These are phyloP conservation scores for Amoebophrya sp. DNA, from an alignment of 169 alveolate genomes.

Conservation along the genomic window DNA sequence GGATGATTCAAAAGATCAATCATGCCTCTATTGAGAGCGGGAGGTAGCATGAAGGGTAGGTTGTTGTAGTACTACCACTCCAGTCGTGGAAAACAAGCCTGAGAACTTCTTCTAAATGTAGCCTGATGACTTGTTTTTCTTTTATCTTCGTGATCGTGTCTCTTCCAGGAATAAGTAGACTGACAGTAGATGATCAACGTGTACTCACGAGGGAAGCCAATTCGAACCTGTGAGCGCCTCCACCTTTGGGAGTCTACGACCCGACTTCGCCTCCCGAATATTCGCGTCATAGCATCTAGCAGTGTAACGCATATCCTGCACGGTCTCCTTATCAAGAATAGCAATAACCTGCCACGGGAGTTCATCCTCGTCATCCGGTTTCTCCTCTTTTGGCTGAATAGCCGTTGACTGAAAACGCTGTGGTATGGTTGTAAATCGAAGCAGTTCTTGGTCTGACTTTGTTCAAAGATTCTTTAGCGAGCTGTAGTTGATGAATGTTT, in stretches of 20 bases:
- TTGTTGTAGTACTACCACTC: no score
- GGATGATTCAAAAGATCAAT: no score
- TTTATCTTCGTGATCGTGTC: not conserved
- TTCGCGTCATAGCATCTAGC: constrained; percentile 37
- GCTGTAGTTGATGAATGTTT: not conserved
- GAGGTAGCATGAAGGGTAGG: no score
- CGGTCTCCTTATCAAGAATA: constrained; percentile 32
- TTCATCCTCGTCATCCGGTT: constrained; percentile 42
- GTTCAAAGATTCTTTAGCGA: not conserved
- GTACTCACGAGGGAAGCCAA: not conserved
- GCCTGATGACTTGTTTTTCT: not conserved
- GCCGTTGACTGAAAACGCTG: not conserved
- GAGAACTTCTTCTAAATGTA: no score
- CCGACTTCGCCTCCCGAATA: not conserved
- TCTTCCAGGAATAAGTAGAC: not conserved
- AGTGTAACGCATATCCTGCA: constrained; percentile 47
- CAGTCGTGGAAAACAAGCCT: no score
- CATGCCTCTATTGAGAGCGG: no score
- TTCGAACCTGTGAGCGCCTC: not conserved
- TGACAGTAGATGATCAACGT: not conserved
- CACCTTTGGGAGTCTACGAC: not conserved
- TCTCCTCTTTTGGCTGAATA: not conserved
- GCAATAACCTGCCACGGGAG: constrained; percentile 47
- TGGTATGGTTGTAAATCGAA: not conserved
- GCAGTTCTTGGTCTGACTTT: constrained; percentile 35